Evolutionary conservation across 2,329 filamentous ascomycete species (phyloP).

Genomic region (Scleromitrula shiraiana): DNA sequence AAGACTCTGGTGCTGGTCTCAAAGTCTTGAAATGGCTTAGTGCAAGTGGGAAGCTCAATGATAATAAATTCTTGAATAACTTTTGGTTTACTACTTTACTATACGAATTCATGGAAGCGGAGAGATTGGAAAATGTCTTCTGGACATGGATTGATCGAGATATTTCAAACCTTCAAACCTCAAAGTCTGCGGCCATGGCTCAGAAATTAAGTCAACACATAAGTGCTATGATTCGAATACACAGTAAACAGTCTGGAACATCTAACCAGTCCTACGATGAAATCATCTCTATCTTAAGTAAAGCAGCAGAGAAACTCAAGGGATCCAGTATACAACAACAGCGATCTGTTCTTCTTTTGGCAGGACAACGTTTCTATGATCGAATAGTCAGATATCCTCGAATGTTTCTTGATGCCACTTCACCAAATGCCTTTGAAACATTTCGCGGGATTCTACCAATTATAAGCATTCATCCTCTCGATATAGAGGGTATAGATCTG

Average conservation of each 20-base stretch:
- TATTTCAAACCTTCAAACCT: constrained; percentile 9
- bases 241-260: no score
- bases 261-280: not conserved
- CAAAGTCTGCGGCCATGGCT: not conserved
- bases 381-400: not conserved
- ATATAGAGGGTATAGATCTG: constrained; percentile 2
- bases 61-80: constrained; percentile 18
- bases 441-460: constrained; percentile 2
- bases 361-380: constrained; percentile 1
- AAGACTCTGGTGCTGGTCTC: constrained; percentile 25
- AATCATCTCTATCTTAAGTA: not conserved
- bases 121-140: constrained; percentile 22
- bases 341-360: not conserved
- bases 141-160: constrained; percentile 25
- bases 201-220: no score
- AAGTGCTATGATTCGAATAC: no score
- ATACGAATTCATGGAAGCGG: constrained; percentile 27
- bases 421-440: constrained; percentile 1
- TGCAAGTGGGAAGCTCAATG: constrained; percentile 22
- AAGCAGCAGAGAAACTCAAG: not conserved
- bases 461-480: not conserved
- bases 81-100: constrained; percentile 17
- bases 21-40: constrained; percentile 28
- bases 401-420: not conserved
- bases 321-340: not conserved